Evolutionary conservation across 768 basidiomycete genomes (phyloP).

Genomic region (Lactifluus hygrophoroides): DNA sequence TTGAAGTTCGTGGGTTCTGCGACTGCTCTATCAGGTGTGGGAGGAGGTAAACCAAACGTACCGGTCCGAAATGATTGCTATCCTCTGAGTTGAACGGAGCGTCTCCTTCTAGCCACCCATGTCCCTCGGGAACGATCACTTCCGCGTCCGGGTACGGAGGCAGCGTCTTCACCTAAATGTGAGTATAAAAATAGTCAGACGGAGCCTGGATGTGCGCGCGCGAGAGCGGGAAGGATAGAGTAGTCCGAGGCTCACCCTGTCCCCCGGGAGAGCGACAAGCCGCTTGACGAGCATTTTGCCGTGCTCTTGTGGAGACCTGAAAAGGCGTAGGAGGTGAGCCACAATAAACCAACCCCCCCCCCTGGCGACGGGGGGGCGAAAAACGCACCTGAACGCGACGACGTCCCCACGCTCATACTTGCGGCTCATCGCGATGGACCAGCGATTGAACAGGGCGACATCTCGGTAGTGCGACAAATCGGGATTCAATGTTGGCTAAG

Average conservation of each 20-base stretch:
- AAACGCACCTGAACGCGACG: slow-evolving; percentile 15
- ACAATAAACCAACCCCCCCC: too few relatives aligned
- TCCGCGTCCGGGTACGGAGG: slow-evolving; percentile 18
- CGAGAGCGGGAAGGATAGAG: neutral
- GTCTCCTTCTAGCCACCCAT: slow-evolving; percentile 21
- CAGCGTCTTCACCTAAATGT: slow-evolving; percentile 21
- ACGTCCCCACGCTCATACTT: slow-evolving; percentile 17
- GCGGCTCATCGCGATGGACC: slow-evolving; percentile 7
- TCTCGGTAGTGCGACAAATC: slow-evolving; percentile 15
- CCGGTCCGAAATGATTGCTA: slow-evolving; percentile 21
- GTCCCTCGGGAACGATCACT: slow-evolving; percentile 10
- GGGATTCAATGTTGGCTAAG: slow-evolving; percentile 20
- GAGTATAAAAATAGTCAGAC: neutral
- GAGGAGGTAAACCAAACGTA: neutral
- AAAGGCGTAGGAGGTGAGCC: too few relatives aligned
- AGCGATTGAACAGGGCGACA: slow-evolving; percentile 16
- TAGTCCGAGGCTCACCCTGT: slow-evolving; percentile 3
- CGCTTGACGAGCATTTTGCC: slow-evolving; percentile 16
- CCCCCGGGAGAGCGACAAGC: slow-evolving; percentile 18
- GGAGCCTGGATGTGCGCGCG: neutral
- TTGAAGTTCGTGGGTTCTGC: neutral
- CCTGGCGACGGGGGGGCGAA: too few relatives aligned
- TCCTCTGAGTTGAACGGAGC: slow-evolving; percentile 20
- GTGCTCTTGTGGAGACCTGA: slow-evolving; percentile 15
- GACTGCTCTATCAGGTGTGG: too few relatives aligned